Evolutionary conservation across 179 eudicot species (phyloP), one percentile per base, ranked within the genome.

Genomic region (Corrigiola litoralis): DNA sequence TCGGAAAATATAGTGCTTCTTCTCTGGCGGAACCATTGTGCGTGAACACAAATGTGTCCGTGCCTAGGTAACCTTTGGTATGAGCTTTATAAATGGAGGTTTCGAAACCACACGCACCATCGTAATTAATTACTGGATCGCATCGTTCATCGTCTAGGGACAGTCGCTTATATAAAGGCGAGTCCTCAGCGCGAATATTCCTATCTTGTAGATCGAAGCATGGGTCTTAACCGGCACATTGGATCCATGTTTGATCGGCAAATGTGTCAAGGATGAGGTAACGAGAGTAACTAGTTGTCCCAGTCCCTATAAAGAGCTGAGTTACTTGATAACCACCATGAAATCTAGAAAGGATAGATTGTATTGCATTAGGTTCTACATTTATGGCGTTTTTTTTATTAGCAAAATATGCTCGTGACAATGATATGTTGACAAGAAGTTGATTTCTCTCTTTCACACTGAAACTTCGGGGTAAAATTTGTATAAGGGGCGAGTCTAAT

Each of bases 211-310:
- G 28, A 6, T 24, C 27, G 44, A 67, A 67, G 38, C 71, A 67
- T 3, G 63, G 36, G 20, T 57, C 6, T 21, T 63, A 68, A 0
- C 29, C 34, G 8, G 29, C 17, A 24, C 72, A 68, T 58, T 68
- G 72, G 40, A 68, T 50, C 65, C 72, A 68, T 6, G 72, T 68
- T 40, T 58, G 57, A 11, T 58, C 56, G 1, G 28, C 8, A 13
- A 33, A 51, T 6, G 56, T 58, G 65, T 68, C 72, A 4, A 68
- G 48, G 44, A 58, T 37, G 21, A 68, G 16, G 16, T 4, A 4
- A 2, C 64, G 58, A 7, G 57, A 3, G 11, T 5, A 40, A 14
- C 23, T 28, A 48, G 18, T n/a, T n/a, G 27, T 8, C 0, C 20
- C 23, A 16, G 8, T 34, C 16, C 72, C 72, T 1, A 68, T 23